Conservation (phyloP, 2,329 filamentous ascomycete species). For the Pseudodiploospora longispora region DNA sequence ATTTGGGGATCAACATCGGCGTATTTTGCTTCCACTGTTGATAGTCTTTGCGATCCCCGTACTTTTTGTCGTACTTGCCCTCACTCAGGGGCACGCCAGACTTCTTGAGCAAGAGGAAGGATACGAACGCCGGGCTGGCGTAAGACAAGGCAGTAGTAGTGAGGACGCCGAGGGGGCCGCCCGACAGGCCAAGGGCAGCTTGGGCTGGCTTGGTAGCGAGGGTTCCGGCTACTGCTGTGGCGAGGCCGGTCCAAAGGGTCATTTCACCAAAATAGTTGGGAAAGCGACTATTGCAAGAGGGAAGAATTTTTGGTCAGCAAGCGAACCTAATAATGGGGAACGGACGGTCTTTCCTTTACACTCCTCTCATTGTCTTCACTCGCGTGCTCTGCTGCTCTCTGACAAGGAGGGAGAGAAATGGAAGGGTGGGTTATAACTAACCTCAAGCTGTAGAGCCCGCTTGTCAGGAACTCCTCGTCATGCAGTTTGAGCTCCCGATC, state of each 20-base stretch:
- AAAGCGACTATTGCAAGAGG: slow-evolving; percentile 34
- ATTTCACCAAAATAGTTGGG: slow-evolving; percentile 69
- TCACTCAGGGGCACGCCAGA: slow-evolving; percentile 59
- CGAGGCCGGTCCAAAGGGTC: slow-evolving; percentile 61
- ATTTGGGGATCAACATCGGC: slow-evolving; percentile 55
- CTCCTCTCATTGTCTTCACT: too few species aligned
- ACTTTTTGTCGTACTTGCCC: slow-evolving; percentile 59
- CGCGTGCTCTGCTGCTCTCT: too few species aligned
- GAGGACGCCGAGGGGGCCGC: slow-evolving; percentile 23
- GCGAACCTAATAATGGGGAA: not conserved
- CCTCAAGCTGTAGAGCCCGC: slow-evolving; percentile 53
- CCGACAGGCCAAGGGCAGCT: slow-evolving; percentile 47
- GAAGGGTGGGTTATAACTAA: slow-evolving; percentile 15
- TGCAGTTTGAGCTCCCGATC: slow-evolving; percentile 59
- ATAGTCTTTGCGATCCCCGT: slow-evolving; percentile 56
- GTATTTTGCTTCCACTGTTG: slow-evolving; percentile 60
- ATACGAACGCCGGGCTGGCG: slow-evolving; percentile 56
- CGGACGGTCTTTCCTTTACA: too few species aligned
- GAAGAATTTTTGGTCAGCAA: not conserved
- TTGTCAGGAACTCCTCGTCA: slow-evolving; percentile 56
- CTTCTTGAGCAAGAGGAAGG: slow-evolving; percentile 55
- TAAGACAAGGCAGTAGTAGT: slow-evolving; percentile 36
- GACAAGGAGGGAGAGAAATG: not conserved
- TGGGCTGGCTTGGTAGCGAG: slow-evolving; percentile 47
- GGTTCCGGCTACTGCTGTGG: slow-evolving; percentile 48